These are phyloP conservation scores for Cercospora canescens DNA, from an alignment of 2,329 filamentous ascomycete genomes.

Conservation along the genomic window DNA sequence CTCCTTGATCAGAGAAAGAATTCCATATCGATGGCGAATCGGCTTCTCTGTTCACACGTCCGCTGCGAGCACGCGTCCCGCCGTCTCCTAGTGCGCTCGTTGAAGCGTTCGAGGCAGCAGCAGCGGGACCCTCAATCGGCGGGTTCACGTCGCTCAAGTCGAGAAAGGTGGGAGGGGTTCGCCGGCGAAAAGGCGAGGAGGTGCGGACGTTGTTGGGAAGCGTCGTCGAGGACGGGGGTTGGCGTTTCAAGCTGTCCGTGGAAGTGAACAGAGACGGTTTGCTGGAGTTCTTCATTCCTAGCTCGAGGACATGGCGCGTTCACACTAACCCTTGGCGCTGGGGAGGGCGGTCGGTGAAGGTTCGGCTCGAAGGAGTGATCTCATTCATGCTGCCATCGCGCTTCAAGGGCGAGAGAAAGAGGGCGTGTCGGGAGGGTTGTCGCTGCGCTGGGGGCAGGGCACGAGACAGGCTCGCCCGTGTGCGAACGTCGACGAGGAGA, in stretches of 20 bases:
- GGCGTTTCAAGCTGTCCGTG: constrained; percentile 17
- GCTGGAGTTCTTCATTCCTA: constrained; percentile 22
- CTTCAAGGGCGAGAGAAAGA: neutral
- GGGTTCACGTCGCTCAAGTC: neutral
- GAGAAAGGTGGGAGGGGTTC: constrained; percentile 12
- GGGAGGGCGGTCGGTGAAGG: neutral
- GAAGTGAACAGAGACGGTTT: constrained; percentile 24
- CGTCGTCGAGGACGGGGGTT: constrained; percentile 1
- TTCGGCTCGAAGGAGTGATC: constrained; percentile 3
- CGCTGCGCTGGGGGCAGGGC: neutral
- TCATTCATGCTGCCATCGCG: neutral
- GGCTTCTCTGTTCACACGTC: neutral
- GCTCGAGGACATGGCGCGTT: constrained; percentile 9
- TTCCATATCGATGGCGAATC: constrained; percentile 24
- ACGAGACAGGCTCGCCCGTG: neutral
- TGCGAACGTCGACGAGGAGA: neutral
- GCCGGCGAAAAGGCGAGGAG: constrained; percentile 23
- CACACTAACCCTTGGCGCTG: neutral
- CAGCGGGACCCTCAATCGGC: neutral
- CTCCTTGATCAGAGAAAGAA: constrained; percentile 17
- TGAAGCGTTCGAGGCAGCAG: neutral
- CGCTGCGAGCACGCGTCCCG: neutral
- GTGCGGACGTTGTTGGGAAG: constrained; percentile 16
- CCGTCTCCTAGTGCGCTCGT: neutral
- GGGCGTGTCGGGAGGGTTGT: neutral